These are phyloP conservation scores for Malassezia caprae DNA, from an alignment of 1,284 basidiomycete species.

Conservation along the genomic window DNA sequence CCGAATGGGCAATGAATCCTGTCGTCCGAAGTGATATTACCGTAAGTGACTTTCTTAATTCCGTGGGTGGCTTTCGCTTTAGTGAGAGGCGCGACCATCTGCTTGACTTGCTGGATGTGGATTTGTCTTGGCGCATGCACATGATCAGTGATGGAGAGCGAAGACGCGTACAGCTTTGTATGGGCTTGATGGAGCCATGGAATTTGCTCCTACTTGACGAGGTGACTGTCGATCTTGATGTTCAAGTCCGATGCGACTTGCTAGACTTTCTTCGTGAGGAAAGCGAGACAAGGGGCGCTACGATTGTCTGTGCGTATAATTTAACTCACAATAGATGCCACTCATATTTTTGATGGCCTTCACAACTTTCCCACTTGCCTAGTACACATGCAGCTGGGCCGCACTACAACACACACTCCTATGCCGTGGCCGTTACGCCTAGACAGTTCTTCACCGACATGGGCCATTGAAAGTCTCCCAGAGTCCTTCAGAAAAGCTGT, in stretches of 20 bases:
- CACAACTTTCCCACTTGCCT: constrained; percentile 45
- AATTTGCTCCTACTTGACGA: constrained; percentile 87
- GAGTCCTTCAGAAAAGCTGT: background rate
- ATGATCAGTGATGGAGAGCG: constrained; percentile 91
- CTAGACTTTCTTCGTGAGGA: constrained; percentile 78
- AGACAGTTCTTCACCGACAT: background rate
- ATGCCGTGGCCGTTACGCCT: constrained; percentile 36
- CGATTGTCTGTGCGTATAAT: constrained; percentile 68
- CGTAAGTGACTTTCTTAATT: constrained; percentile 61
- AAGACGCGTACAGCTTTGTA: constrained; percentile 82
- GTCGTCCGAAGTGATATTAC: constrained; percentile 61
- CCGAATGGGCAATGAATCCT: constrained; percentile 77
- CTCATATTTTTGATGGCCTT: constrained; percentile 47
- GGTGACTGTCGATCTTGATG: constrained; percentile 97
- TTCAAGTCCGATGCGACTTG: constrained; percentile 82
- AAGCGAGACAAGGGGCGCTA: constrained; percentile 68
- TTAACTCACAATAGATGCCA: constrained; percentile 24
- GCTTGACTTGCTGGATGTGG: constrained; percentile 84
- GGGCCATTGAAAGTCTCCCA: background rate
- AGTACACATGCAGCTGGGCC: constrained; percentile 41
- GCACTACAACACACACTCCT: constrained; percentile 25
- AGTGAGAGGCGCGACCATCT: constrained; percentile 75
- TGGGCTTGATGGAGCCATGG: constrained; percentile 94
- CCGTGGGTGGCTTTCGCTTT: constrained; percentile 87
- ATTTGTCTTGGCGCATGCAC: constrained; percentile 67